Percentiles rank a stretch among this genome's conserved stretches.
phyloP scores from a whole-genome alignment of 2,329 filamentous ascomycete species.

The Clarireedia homoeocarpa region DNA sequence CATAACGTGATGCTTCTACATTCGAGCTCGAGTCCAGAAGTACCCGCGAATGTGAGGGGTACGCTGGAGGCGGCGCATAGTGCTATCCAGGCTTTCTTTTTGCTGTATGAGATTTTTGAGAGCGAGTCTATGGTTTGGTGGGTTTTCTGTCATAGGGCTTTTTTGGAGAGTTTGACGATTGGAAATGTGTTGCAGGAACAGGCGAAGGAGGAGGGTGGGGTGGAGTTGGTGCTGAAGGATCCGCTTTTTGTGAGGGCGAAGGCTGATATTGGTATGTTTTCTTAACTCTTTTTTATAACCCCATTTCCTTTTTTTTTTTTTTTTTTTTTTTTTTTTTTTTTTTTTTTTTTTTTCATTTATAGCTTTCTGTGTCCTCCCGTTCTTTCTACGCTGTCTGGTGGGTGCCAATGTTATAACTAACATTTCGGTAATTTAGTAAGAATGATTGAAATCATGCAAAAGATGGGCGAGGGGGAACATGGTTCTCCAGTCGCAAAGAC shows the following conservation, averaged over 20 bases:
- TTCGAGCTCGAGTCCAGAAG: conserved; percentile 55
- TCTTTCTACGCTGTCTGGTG: neutral
- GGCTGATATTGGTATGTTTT: conserved; percentile 49
- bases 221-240: conserved; percentile 41
- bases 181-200: conserved; percentile 50
- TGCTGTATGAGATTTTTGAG: conserved; percentile 61
- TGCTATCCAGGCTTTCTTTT: conserved; percentile 66
- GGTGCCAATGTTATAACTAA: neutral
- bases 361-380: neutral
- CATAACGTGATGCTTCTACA: conserved; percentile 77
- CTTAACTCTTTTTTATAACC: neutral
- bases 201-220: conserved; percentile 37
- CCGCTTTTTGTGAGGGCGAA: conserved; percentile 52
- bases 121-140: conserved; percentile 73
- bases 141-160: conserved; percentile 76
- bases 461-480: conserved; percentile 47
- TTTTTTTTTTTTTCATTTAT: neutral
- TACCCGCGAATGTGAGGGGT: conserved; percentile 57
- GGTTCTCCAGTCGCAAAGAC: conserved; percentile 53
- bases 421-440: conserved; percentile 33
- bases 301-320: too few species aligned
- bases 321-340: too few species aligned
- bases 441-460: conserved; percentile 57
- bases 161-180: conserved; percentile 67
- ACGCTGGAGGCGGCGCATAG: conserved; percentile 70